Base-by-base conservation (phyloP, 1,284 basidiomycete species). In the Uromyces viciae-fabae region DNA sequence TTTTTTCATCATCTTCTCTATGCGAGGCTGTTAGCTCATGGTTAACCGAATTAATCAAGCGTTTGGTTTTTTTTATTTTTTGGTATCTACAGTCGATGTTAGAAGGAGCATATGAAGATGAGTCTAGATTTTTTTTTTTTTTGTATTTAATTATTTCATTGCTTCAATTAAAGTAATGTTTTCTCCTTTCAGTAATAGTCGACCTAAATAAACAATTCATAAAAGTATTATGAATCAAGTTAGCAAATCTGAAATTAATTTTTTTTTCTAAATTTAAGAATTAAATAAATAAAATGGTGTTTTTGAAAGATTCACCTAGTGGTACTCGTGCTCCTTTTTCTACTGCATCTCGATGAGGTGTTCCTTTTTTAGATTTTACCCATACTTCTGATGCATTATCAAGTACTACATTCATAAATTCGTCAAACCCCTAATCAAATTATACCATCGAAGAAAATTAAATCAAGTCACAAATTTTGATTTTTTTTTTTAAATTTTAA, bases 351-450 rank as follows among this genome's bases (percentile, higher is more conserved):
- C 91, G 89, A 83, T 92, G 89, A 60, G 94, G 91, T 87, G 94
- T 92, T 81, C 91, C 90, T 74, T 93, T 83, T 31, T 82, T 92
- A 86, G 94, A 94, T 82, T 84, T 84, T 66, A 95, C 91, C 86
- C 91, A 96, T 8, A 98, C 93, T 87, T 99, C 97, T 82, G 91
- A 90, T 54, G 96, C 94, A 82, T 98, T 94, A 84, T 98, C 95
- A n/a, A 98, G 88, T 31, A 98, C 94, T 28, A 99, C 88, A 86
- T 99, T 99, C 97, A 99, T 99, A 87, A 99, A 99, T 87, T 99
- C 97, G 86, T 99, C 97, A 85, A 99, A 99, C 31, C 97, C 97
- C 96, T 97, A 86, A 66, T 31, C 15, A n/a, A 40, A 28, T 28
- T 8, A 22, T 28, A 19, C 25, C 17, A 38, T 74, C 28, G 49